phyloP scores from a whole-genome alignment of 306 rosid genomes.

The Lathyrus sativus region DNA sequence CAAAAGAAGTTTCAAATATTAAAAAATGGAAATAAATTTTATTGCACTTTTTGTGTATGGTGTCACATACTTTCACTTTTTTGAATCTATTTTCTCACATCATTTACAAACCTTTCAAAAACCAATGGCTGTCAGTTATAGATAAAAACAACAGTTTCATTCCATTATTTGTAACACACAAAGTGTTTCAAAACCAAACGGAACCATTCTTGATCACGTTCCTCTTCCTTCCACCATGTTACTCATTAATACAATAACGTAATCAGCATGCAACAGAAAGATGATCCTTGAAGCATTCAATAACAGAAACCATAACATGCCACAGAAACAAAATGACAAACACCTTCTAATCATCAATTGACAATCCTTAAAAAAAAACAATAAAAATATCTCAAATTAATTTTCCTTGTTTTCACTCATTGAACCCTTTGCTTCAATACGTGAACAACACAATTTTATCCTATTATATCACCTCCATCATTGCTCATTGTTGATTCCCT shows the following conservation, averaged over 20 bases:
- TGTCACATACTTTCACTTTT: constrained; percentile 11
- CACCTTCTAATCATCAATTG: constrained; percentile 33
- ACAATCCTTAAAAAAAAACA: constrained; percentile 2
- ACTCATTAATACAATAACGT: constrained; percentile 42
- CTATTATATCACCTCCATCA: constrained; percentile 30
- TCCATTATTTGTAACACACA: constrained; percentile 34
- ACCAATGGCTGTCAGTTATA: background rate
- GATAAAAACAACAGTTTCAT: constrained; percentile 35
- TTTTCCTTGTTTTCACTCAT: constrained; percentile 31
- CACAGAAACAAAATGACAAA: constrained; percentile 23
- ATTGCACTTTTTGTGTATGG: background rate
- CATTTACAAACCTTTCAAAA: too few species aligned
- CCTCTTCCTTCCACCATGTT: background rate
- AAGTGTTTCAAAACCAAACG: constrained; percentile 37
- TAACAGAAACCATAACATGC: constrained; percentile 16
- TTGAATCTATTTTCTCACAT: constrained; percentile 5
- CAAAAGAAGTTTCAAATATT: background rate
- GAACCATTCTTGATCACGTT: constrained; percentile 31
- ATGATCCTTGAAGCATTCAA: constrained; percentile 40
- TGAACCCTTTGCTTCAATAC: constrained; percentile 41
- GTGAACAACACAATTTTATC: constrained; percentile 39
- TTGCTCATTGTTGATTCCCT: constrained; percentile 49
- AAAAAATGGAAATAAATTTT: background rate
- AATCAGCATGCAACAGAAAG: constrained; percentile 50
- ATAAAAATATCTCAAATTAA: constrained; percentile 33